Base-by-base conservation (phyloP, 2,329 filamentous ascomycete genomes). In the Aspergillus sp. region DNA sequence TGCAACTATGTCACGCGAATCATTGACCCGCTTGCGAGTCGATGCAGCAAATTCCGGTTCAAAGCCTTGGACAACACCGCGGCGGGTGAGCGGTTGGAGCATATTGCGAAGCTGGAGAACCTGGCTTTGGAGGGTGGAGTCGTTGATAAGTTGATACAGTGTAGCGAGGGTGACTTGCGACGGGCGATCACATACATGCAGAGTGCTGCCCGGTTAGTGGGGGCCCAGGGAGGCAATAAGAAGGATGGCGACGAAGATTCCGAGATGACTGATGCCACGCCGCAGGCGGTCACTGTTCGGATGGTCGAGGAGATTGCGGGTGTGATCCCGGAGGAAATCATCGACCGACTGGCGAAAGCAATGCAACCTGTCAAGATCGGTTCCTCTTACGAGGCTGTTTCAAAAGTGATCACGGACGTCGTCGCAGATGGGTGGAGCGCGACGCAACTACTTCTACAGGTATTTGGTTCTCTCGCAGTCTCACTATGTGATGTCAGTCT, bases 1-100 rank as follows among this genome's bases (percentile, higher is more conserved):
- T 99, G 95, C 76, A 99, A 99, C 75, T 99, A 99, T 65, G 94
- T 99, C 43, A 97, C 94, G 3, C 82, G 94, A 53, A 99, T 99
- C 68, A 99, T 99, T 65, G 94, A 99, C 68, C 95, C 94, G 6
- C 77, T 99, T 19, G 94, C 94, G 1, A 91, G 86, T 70, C 83
- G 94, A 63, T 99, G 94, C 76, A 91, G 86, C 73, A 99, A 99
- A 74, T 99, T 99, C 70, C 82, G 94, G 30, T 99, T 99, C 82
- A 99, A 99, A 83, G 90, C 89, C 58, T 76, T 99, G 58, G 93
- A 96, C 69, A 88, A 92, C 64, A 84, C 83, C 7, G 95, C 95
- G 66, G 90, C 94, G 7, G 86, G 85, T 62, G 83, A 81, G 65
- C 79, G 95, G 50, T 75, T 99, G 11, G 83, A 88, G 63, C 84